A percentile compares a stretch with the other conserved stretches of the same genome.
Evolutionary conservation across 768 basidiomycete species (phyloP).

Genomic region (Termitomyces sp.): DNA sequence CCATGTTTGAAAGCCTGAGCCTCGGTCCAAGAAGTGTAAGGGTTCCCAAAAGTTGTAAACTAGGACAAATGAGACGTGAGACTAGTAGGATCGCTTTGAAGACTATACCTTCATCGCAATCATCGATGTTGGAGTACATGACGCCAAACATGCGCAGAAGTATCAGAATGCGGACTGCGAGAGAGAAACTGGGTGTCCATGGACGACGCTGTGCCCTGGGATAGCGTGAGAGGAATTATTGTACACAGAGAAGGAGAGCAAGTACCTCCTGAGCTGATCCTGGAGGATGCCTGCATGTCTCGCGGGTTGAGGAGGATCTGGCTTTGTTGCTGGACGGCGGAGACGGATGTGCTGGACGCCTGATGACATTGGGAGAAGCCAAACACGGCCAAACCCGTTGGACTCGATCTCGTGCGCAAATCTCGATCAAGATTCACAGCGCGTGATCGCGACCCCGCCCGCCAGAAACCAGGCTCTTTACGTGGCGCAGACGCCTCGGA

Average conservation of each 20-base stretch:
- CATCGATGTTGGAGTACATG: conserved; percentile 93
- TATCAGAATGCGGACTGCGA: conserved; percentile 79
- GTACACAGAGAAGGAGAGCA: neutral
- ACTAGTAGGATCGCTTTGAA: neutral
- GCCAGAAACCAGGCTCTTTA: conserved; percentile 6
- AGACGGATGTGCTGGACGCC: conserved; percentile 42
- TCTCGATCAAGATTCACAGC: conserved; percentile 13
- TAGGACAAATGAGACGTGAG: conserved; percentile 23
- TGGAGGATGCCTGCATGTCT: conserved; percentile 70
- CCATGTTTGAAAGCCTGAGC: conserved; percentile 96
- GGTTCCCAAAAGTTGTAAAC: conserved; percentile 99
- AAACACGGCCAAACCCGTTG: conserved; percentile 10
- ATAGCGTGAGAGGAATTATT: conserved; percentile 6
- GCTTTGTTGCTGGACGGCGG: conserved; percentile 33
- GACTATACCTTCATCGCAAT: conserved; percentile 88
- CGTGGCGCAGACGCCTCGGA: conserved; percentile 7
- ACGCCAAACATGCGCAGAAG: conserved; percentile 77
- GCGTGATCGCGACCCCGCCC: neutral
- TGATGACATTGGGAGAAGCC: conserved; percentile 24
- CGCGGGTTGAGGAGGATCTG: conserved; percentile 23
- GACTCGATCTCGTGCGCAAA: conserved; percentile 6
- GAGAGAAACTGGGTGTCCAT: conserved; percentile 80
- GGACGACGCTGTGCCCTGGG: conserved; percentile 64
- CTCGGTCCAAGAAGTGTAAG: conserved; percentile 82
- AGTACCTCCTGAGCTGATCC: conserved; percentile 72